Evolutionary conservation across 2,329 filamentous ascomycete species (phyloP).

Genomic region (Venturia nashicola): DNA sequence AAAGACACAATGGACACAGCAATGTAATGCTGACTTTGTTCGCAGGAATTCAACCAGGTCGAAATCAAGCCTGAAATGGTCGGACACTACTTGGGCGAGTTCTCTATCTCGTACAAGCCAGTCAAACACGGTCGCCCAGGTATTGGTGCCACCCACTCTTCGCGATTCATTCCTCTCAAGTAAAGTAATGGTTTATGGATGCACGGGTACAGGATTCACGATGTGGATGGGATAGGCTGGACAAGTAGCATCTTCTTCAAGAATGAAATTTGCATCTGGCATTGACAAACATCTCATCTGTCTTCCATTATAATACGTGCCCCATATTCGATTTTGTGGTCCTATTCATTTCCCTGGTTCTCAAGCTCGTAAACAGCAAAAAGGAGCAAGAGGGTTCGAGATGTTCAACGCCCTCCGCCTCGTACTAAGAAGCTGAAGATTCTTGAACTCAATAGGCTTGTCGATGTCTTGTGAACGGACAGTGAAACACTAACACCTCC

Average conservation of each 20-base stretch:
- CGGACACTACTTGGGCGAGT: constrained; percentile 97
- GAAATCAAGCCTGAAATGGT: constrained; percentile 99
- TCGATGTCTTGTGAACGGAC: too few relatives aligned
- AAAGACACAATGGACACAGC: neutral
- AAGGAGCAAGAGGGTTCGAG: too few relatives aligned
- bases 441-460: too few relatives aligned
- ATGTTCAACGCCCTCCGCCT: too few relatives aligned
- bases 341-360: too few relatives aligned
- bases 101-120: constrained; percentile 99
- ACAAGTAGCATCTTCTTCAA: neutral
- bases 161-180: constrained; percentile 99
- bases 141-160: constrained; percentile 99
- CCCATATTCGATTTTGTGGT: too few relatives aligned
- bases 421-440: too few relatives aligned
- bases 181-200: constrained; percentile 35
- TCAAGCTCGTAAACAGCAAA: too few relatives aligned
- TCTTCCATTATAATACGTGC: neutral
- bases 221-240: neutral
- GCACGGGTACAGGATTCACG: neutral
- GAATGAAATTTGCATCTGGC: neutral
- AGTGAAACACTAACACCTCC: too few relatives aligned
- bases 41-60: constrained; percentile 95
- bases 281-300: neutral
- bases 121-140: constrained; percentile 99
- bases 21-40: neutral